Base-by-base conservation (phyloP, 1,284 basidiomycete species). In the Peniophora sp. region DNA sequence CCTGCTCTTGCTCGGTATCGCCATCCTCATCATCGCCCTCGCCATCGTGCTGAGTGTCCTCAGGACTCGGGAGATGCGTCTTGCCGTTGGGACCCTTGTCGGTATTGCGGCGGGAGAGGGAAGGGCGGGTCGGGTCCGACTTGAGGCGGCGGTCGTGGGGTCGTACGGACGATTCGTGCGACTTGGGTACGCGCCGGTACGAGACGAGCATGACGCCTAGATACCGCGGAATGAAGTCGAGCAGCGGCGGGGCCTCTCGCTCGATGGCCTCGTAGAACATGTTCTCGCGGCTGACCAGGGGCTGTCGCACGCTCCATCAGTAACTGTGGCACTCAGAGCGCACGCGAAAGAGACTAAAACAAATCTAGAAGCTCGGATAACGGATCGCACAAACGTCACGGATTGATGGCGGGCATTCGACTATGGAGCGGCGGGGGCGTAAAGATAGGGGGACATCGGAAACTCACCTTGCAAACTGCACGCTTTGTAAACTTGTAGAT, bases 401-500 rank as follows among this genome's bases (percentile, higher is more conserved):
- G 56, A 55, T 51, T 51, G 46, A 52, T 53, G 48, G 51, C 27
- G 27, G 27, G 12, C 27, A 32, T 6, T 6, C 27, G 27, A 32
- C 27, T 32, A 41, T 41, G 39, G n/a, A 22, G 16, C 39, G 20
- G 9, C 9, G 16, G 48, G 59, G 50, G 52, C 46, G 39, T 50
- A 45, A 59, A 50, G 45, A 51, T 48, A 45, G 49, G 56, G 53
- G 9, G 10, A 3, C 9, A 45, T 22, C 19, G 44, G 23, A 25
- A 65, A 66, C 81, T 61, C 58, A 95, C 93, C 82, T 99, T 99
- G 78, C 96, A 99, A 17, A 99, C 94, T 10, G 97, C 96, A 50
- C 94, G 81, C 59, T 93, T 92, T 2, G 96, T 98, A 62, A 99
- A 99, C 65, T 95, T 95, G 71, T 99, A 99, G 62, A 99, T 97